A percentile compares a stretch with the other conserved stretches of the same genome.
These are phyloP conservation scores for Chrysophaeum taylorii DNA, from an alignment of 352 stramenopile genomes.

Conservation along the genomic window DNA sequence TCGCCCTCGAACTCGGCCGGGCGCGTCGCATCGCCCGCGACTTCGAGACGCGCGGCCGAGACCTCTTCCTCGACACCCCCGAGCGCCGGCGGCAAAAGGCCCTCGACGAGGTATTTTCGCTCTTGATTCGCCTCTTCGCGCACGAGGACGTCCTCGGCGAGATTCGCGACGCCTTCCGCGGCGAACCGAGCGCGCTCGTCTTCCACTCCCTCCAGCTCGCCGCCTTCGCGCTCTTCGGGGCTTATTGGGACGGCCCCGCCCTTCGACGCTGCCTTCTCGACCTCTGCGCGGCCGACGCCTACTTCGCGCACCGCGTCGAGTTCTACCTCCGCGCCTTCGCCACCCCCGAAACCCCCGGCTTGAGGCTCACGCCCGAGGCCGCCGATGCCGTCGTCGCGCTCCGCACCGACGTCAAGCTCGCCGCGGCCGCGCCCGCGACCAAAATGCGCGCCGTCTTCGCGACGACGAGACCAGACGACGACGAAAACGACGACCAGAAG, in stretches of 20 bases:
- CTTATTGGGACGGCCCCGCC: constrained; percentile 2
- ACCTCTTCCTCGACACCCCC: not conserved
- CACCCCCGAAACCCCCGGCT: not conserved
- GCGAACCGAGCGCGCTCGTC: not conserved
- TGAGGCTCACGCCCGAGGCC: not conserved
- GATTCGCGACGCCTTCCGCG: not conserved
- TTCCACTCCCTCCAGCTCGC: constrained; percentile 12
- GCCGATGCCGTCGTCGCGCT: not conserved
- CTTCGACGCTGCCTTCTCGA: not conserved
- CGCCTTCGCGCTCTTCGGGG: constrained; percentile 3
- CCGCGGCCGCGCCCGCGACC: not conserved
- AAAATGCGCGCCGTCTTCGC: not conserved
- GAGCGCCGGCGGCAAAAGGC: not conserved
- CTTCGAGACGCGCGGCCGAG: not conserved
- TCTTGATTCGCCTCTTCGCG: constrained; percentile 2
- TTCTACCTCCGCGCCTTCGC: constrained; percentile 5
- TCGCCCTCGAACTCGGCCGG: not conserved
- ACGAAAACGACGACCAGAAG: not conserved
- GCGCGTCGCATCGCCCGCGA: not conserved
- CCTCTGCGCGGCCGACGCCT: not conserved
- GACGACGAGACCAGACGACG: too few species aligned
- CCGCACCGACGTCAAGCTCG: not conserved
- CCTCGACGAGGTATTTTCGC: not conserved
- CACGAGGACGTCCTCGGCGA: constrained; percentile 1
- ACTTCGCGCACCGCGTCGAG: constrained; percentile 1